A percentile compares a stretch with the other conserved stretches of the same genome.
Evolutionary conservation across 2,329 filamentous ascomycete species (phyloP).

Genomic region (Xylaria sp.): DNA sequence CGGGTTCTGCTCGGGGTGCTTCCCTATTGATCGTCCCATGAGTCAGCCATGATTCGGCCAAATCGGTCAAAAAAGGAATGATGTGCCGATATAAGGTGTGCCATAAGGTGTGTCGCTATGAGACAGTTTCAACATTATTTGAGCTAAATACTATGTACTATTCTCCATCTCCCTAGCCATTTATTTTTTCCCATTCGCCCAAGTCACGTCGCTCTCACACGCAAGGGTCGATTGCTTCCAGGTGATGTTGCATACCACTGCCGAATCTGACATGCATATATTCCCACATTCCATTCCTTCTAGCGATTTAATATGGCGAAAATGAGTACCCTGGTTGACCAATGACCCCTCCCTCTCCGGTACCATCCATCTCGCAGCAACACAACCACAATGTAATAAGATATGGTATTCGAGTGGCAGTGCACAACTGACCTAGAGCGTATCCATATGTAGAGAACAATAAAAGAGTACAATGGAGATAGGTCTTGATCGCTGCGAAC

Average conservation of each 20-base stretch:
- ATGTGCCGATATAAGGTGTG: no score
- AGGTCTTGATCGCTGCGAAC: background rate
- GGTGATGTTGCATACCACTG: constrained; percentile 7
- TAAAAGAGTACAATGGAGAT: background rate
- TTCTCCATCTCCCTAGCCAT: constrained; percentile 4
- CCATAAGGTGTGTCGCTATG: constrained; percentile 2
- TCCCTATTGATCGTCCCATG: background rate
- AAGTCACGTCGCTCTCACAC: background rate
- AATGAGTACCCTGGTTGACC: constrained; percentile 9
- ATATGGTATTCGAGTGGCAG: background rate
- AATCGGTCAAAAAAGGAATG: constrained; percentile 8
- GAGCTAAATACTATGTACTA: constrained; percentile 1
- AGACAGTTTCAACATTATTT: constrained; percentile 31
- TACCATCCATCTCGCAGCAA: background rate
- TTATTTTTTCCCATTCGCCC: constrained; percentile 7
- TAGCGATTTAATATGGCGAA: background rate
- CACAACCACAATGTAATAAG: background rate
- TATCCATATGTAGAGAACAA: background rate
- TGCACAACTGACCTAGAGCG: background rate
- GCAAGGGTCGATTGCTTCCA: constrained; percentile 1
- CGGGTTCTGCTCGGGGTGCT: background rate
- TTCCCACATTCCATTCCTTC: background rate
- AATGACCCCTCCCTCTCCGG: background rate
- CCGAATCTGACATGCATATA: constrained; percentile 32
- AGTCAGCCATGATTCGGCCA: constrained; percentile 11